Evolutionary conservation across 2,329 filamentous ascomycete species (phyloP), one percentile per base, ranked within the genome.

Genomic region (Fusarium nurragi): DNA sequence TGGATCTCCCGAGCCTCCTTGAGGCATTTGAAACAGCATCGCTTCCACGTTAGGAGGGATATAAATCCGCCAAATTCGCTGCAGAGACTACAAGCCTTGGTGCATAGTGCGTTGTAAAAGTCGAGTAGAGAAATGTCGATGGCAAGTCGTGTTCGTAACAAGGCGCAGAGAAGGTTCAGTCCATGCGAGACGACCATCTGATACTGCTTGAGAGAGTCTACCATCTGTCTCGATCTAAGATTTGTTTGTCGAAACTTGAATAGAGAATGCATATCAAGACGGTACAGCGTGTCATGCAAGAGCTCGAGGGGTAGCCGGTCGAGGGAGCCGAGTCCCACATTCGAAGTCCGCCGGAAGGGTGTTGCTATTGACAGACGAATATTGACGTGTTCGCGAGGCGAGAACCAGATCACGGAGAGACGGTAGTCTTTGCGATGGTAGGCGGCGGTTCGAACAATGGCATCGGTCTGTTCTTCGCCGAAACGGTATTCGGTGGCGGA

Each of bases 91-190:
- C n/a, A 78, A 18, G 21, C n/a, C 57, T 76, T 70, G 18, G 70
- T 73, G 38, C 70, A 76, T 8, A 77, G 57, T 25, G 47, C 52
- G 12, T 54, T 1, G 54, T 75, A 70, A 52, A 75, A 70, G 36
- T 73, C 66, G 36, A 44, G 23, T 1, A 77, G 57, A 46, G 71
- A 72, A 55, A 74, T 28, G 32, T 12, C 12, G 23, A 13, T 43
- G 23, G 75, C 73, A 46, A 74, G 54, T 46, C 53, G 26, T 54
- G 74, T 77, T 61, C 70, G 70, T 51, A 77, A 48, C 37, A 77
- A 60, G 43, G 76, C 74, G 60, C 72, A 75, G 51, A 78, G 25
- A 38, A 74, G 66, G 55, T 77, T 71, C 0, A 77, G 62, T 44
- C 72, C 72, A 49, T 75, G 62, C 8, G 54, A 63, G 26, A 60